Percentiles rank a stretch among this genome's conserved stretches.
These are phyloP conservation scores for Dendrostoma leiphaemia DNA, from an alignment of 2,329 filamentous ascomycete species.

Conservation along the genomic window DNA sequence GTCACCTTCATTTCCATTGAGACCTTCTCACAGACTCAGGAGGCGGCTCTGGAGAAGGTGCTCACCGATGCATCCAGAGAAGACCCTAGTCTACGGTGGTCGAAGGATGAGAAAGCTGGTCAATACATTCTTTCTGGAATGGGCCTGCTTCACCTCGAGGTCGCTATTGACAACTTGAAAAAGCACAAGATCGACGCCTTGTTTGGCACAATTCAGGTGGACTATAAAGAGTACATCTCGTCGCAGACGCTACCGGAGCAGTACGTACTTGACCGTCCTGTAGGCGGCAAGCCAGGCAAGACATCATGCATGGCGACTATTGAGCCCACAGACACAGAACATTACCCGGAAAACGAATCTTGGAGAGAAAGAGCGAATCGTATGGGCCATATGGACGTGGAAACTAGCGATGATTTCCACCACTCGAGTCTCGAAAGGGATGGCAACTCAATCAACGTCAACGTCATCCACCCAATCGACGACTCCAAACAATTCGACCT, in stretches of 20 bases:
- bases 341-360: constrained; percentile 16
- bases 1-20: constrained; percentile 97
- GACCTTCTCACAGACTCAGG: constrained; percentile 61
- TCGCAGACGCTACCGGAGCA: constrained; percentile 54
- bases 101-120: constrained; percentile 82
- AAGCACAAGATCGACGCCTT: constrained; percentile 82
- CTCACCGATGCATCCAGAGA: constrained; percentile 80
- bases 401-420: constrained; percentile 31
- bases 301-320: constrained; percentile 71
- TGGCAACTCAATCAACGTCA: constrained; percentile 66
- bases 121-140: constrained; percentile 93
- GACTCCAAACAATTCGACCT: constrained; percentile 49
- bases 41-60: constrained; percentile 72
- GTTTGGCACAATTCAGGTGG: constrained; percentile 92
- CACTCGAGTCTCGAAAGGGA: constrained; percentile 54
- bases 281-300: constrained; percentile 77
- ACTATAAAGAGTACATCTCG: constrained; percentile 83
- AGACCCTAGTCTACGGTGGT: constrained; percentile 87
- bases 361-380: constrained; percentile 12
- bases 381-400: constrained; percentile 12
- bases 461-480: constrained; percentile 47
- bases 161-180: constrained; percentile 82
- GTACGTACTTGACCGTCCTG: constrained; percentile 71
- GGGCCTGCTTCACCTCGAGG: constrained; percentile 94
- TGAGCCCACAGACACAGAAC: constrained; percentile 50